These are phyloP conservation scores for Lactarius vividus DNA, from an alignment of 768 basidiomycete genomes.

Conservation along the genomic window DNA sequence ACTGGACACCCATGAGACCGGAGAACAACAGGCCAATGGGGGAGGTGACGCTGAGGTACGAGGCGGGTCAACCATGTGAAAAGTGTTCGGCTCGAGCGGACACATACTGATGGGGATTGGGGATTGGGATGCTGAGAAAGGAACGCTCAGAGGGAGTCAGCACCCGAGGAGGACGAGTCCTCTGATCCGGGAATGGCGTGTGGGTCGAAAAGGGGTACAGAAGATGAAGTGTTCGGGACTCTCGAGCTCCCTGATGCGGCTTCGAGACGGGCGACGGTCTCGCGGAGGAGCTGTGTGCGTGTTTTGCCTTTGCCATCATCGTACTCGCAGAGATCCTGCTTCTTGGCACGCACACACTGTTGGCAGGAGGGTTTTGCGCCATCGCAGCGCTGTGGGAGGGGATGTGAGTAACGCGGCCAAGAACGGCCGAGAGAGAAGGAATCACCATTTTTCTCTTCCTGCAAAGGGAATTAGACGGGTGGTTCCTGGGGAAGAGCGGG, in stretches of 20 bases:
- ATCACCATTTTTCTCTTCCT: slow-evolving; percentile 30
- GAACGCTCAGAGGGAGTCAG: slow-evolving; percentile 36
- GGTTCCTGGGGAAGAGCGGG: background rate
- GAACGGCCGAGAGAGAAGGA: background rate
- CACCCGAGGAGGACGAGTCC: slow-evolving; percentile 36
- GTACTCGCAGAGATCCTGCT: slow-evolving; percentile 70
- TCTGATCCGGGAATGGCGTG: slow-evolving; percentile 41
- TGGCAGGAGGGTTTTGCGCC: slow-evolving; percentile 74
- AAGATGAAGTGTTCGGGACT: slow-evolving; percentile 67
- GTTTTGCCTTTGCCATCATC: slow-evolving; percentile 86
- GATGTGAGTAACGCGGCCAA: background rate
- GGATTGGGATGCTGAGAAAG: slow-evolving; percentile 36
- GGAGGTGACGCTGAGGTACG: slow-evolving; percentile 20
- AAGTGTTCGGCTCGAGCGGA: slow-evolving; percentile 49
- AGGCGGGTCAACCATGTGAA: slow-evolving; percentile 21
- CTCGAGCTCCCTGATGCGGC: slow-evolving; percentile 71
- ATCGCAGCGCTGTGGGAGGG: slow-evolving; percentile 60
- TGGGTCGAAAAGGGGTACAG: slow-evolving; percentile 70
- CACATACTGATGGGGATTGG: slow-evolving; percentile 37
- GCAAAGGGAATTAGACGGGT: slow-evolving; percentile 14
- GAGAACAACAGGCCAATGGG: slow-evolving; percentile 17
- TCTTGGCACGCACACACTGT: slow-evolving; percentile 77
- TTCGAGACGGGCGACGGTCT: slow-evolving; percentile 72
- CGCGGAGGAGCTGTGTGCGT: slow-evolving; percentile 72
- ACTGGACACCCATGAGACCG: slow-evolving; percentile 18